Base-by-base conservation (phyloP, 371 early-diverging fungal genomes). In the Mortierella sp. region DNA sequence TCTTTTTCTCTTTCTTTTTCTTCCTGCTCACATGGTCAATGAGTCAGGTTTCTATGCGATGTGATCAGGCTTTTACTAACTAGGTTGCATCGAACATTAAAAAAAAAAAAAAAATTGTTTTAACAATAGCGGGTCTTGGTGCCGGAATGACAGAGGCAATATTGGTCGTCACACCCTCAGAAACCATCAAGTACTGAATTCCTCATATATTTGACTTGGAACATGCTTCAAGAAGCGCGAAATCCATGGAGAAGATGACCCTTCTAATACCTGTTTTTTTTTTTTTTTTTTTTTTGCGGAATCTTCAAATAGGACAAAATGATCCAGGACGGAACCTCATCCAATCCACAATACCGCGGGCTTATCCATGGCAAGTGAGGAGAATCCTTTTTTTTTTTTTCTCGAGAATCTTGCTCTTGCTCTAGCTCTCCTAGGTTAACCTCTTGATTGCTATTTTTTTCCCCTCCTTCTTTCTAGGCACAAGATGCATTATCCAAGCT, bases 81-180 rank as follows among this genome's bases (percentile, higher is more conserved):
- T n/a, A n/a, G n/a, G n/a, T n/a, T n/a, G n/a, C n/a, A n/a, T n/a
- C n/a, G n/a, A n/a, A n/a, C n/a, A n/a, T n/a, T n/a, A n/a, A n/a
- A n/a, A n/a, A 37, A 37, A 37, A 37, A 37, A 37, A 37, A 29
- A 19, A 30, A 26, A 18, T 19, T 55, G 18, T 4, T 6, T 14
- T 19, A 14, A 16, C 19, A 4, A 51, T 77, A 53, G 95, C 97
- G 15, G 98, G 97, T 11, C 75, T 97, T 29, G 93, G 92, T 16
- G 96, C 96, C 0, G 98, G 98, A n/a, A 87, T 95, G 81, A 87
- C 91, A 15, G 96, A 95, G 68, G 96, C 95, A 1, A 85, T 89
- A 3, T 57, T 93, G 15, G 96, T 93, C 0, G 97, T 97, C 0
- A 95, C 96, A 0, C 97, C 97, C 7, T 90, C 94, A 16, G 97